Evolutionary conservation across 2,329 filamentous ascomycete species (phyloP), one percentile per base, ranked within the genome.

Genomic region (Claviceps arundinis): DNA sequence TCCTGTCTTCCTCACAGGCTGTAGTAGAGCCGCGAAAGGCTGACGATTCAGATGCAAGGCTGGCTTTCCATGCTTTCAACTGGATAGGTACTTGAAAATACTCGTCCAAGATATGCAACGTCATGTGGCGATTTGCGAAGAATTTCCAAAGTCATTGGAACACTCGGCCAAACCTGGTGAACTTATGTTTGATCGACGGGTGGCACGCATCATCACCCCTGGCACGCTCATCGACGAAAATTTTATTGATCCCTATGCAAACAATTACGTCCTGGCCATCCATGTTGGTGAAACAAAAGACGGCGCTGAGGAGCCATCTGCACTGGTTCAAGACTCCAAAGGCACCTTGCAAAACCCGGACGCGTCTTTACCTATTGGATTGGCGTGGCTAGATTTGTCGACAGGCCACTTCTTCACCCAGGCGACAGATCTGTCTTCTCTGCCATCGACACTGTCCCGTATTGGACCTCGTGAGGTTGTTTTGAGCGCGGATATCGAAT

Each of bases 171-270:
- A 84, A 63, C 77, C 81, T 19, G 87, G 87, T 14, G 89, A 88
- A 3, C 71, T 91, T 56, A 75, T 91, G 73, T 94, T 93, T 65
- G 86, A 94, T 64, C 84, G 93, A 26, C 82, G 76, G 59, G 89
- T 98, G 14, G 80, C 87, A 17, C 83, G 93, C 53, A 84, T 98
- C 59, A 82, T 98, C 62, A 97, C 93, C 0, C 89, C 93, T 1
- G 93, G 93, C 19, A 98, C 93, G 1, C 73, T 98, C 51, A 95
- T 98, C 58, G 93, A 98, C 67, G 93, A 98, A 69, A 90, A 89
- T 60, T 98, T 97, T 66, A 89, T 98, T 74, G 88, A 97, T 64
- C 88, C 89, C 1, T 91, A 87, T 64, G 82, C 87, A 61, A 96
- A 93, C 68, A 97, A 96, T 65, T 98, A 91, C 65, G 76, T 97